A percentile compares a stretch with the other conserved stretches of the same genome.
Conservation (phyloP, 768 basidiomycete species). For the Paxillus involutus region DNA sequence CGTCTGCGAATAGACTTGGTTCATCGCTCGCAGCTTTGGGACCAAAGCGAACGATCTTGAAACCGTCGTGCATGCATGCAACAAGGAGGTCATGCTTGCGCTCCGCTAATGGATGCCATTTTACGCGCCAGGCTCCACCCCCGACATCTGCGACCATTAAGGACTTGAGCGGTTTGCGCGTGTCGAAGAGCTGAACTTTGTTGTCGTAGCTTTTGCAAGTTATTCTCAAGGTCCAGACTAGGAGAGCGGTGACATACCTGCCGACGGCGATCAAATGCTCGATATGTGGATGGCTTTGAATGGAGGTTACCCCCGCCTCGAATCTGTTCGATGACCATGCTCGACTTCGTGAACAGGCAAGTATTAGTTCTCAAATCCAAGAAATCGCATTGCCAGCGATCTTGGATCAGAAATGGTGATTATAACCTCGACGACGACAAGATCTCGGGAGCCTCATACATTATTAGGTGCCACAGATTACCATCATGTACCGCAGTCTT, state of each 20-base stretch:
- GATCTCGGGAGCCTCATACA: constrained; percentile 6
- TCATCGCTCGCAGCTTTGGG: constrained; percentile 6
- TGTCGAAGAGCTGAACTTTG: constrained; percentile 80
- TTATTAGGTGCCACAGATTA: constrained; percentile 58
- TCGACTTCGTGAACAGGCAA: background rate
- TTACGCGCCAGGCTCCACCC: constrained; percentile 94
- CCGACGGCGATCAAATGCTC: constrained; percentile 90
- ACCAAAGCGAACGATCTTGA: constrained; percentile 63
- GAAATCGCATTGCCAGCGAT: constrained; percentile 76
- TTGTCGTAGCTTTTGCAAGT: constrained; percentile 70
- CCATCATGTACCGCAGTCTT: constrained; percentile 46
- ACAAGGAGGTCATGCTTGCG: constrained; percentile 77
- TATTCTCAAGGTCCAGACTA: background rate
- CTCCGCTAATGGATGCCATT: constrained; percentile 83
- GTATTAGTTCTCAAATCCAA: constrained; percentile 44
- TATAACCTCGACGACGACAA: background rate
- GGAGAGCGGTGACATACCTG: constrained; percentile 50
- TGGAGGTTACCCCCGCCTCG: constrained; percentile 88
- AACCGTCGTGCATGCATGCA: constrained; percentile 98
- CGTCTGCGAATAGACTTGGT: constrained; percentile 8
- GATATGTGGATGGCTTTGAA: constrained; percentile 77
- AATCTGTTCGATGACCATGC: constrained; percentile 53
- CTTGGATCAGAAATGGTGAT: constrained; percentile 92
- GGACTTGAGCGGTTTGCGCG: constrained; percentile 60
- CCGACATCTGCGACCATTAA: constrained; percentile 67